Conservation (phyloP, 2,329 filamentous ascomycete species). For the Verticillium nonalfalfae region DNA sequence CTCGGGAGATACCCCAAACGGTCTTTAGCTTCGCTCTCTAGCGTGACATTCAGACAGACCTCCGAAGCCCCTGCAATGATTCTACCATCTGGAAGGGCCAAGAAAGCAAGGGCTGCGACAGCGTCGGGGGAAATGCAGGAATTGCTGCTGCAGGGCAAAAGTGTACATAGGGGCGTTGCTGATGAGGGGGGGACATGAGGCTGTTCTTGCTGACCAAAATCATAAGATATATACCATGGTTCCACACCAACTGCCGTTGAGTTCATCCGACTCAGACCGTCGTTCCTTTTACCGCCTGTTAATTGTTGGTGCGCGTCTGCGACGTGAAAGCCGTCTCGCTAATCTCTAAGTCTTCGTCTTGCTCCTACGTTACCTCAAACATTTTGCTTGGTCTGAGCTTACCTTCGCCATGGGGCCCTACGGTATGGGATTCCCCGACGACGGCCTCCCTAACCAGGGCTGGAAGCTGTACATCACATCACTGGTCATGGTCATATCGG, state of each 20-base stretch:
- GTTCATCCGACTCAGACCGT: background rate
- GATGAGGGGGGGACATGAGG: background rate
- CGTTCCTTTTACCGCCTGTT: background rate
- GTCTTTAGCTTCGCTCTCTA: background rate
- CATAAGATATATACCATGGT: background rate
- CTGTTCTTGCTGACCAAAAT: background rate
- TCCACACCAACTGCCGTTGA: background rate
- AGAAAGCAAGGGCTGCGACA: background rate
- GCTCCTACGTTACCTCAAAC: background rate
- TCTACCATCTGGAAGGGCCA: background rate
- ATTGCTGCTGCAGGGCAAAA: background rate
- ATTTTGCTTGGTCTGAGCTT: background rate
- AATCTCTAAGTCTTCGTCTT: background rate
- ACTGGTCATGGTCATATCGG: background rate
- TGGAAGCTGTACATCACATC: background rate
- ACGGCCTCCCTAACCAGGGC: background rate
- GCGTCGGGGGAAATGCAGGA: background rate
- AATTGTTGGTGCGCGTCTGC: background rate
- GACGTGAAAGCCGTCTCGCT: background rate
- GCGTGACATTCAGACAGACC: background rate
- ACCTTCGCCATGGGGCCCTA: background rate
- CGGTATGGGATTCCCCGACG: background rate
- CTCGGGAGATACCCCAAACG: background rate
- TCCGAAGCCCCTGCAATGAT: background rate
- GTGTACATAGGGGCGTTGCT: background rate